Percentiles rank a stretch among this genome's conserved stretches.
Evolutionary conservation across 139 green algal genomes (phyloP).

Genomic region (Chlamydomonas asymmetrica): DNA sequence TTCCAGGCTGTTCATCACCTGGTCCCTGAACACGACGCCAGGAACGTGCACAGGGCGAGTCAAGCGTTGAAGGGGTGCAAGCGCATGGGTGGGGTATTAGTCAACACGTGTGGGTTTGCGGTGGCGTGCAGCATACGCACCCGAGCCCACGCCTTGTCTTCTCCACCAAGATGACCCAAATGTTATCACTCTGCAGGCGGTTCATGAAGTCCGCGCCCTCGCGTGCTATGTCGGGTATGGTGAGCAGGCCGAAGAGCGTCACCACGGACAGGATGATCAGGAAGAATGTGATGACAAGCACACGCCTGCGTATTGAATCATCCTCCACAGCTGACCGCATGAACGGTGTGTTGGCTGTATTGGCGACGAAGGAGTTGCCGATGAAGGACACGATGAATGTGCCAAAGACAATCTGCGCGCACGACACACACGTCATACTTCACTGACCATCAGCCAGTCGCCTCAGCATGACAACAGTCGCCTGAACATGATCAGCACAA

Average conservation of each 20-base stretch:
- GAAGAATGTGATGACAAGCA: conserved; percentile 84
- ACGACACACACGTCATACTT: too few relatives aligned
- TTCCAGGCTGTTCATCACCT: conserved; percentile 89
- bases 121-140: too few relatives aligned
- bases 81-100: too few relatives aligned
- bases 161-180: conserved; percentile 83
- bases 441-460: too few relatives aligned
- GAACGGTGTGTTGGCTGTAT: background rate
- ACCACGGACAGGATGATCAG: conserved; percentile 74
- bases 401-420: conserved; percentile 83
- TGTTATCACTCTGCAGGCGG: conserved; percentile 86
- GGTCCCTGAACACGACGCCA: too few relatives aligned
- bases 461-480: too few relatives aligned
- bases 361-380: conserved; percentile 77
- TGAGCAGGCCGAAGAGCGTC: conserved; percentile 73
- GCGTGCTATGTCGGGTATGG: conserved; percentile 85
- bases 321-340: conserved; percentile 25
- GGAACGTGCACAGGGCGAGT: too few relatives aligned
- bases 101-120: too few relatives aligned
- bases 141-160: conserved; percentile 85
- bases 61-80: too few relatives aligned
- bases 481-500: too few relatives aligned
- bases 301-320: conserved; percentile 44
- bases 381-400: conserved; percentile 91
- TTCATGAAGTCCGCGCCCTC: conserved; percentile 87